Percentiles rank a stretch among this genome's conserved stretches.
Evolutionary conservation across 2,329 filamentous ascomycete species (phyloP).

Genomic region (Claviceps pazoutovae): DNA sequence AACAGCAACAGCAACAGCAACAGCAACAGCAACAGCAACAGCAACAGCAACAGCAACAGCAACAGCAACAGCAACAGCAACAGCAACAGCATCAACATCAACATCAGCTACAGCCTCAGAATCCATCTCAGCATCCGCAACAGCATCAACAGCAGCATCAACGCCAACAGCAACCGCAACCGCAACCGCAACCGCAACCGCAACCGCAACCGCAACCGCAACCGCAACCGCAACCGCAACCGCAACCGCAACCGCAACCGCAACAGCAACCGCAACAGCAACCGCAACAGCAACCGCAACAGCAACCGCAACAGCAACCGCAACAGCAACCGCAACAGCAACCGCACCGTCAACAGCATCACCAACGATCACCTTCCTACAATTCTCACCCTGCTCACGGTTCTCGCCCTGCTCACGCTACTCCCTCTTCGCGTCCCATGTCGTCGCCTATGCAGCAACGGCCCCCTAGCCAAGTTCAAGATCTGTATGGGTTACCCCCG

Average conservation of each 20-base stretch:
- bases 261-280: not conserved
- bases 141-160: not conserved
- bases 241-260: not conserved
- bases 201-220: constrained; percentile 4
- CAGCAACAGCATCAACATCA: not conserved
- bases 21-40: too few relatives aligned
- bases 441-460: constrained; percentile 25
- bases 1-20: too few relatives aligned
- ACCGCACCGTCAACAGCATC: not conserved
- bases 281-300: not conserved
- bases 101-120: not conserved
- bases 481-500: constrained; percentile 17
- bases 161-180: not conserved
- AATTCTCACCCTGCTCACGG: not conserved
- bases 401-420: constrained; percentile 8
- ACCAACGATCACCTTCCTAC: not conserved
- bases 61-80: too few relatives aligned
- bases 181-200: not conserved
- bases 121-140: not conserved
- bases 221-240: not conserved
- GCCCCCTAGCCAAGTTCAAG: constrained; percentile 17
- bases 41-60: too few relatives aligned
- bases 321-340: not conserved
- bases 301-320: not conserved
- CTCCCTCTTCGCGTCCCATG: constrained; percentile 24